These are phyloP conservation scores for Panicum hallii DNA, from an alignment of 202 grass and related monocot genomes.

Conservation along the genomic window DNA sequence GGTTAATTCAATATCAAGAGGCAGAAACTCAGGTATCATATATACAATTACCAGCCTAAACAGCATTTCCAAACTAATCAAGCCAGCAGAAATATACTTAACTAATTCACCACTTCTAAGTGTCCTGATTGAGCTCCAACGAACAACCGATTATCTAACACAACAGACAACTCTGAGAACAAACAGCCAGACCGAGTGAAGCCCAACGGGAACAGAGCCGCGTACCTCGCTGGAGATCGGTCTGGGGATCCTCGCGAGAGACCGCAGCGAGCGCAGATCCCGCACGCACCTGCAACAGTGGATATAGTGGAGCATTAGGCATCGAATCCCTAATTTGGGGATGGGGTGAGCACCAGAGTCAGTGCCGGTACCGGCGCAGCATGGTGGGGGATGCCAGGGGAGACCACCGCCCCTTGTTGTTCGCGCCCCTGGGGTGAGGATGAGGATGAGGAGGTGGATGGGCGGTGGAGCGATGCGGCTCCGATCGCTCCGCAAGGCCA, in stretches of 20 bases:
- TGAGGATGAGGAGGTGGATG: background rate
- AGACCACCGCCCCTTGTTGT: constrained; percentile 40
- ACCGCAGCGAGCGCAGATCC: constrained; percentile 65
- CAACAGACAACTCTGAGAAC: background rate
- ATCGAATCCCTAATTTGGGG: constrained; percentile 40
- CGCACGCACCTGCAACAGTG: constrained; percentile 64
- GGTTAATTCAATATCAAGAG: constrained; percentile 9
- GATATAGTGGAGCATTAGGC: constrained; percentile 36
- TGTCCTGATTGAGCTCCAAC: background rate
- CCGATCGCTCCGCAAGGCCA: constrained; percentile 22
- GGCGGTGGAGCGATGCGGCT: background rate
- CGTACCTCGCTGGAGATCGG: constrained; percentile 69
- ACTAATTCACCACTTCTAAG: constrained; percentile 5
- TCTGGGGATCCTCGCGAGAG: constrained; percentile 59
- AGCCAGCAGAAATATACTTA: constrained; percentile 23
- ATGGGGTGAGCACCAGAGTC: background rate
- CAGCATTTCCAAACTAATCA: constrained; percentile 43
- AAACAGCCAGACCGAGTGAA: background rate
- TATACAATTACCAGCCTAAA: background rate
- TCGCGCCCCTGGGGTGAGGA: constrained; percentile 20
- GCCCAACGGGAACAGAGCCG: constrained; percentile 7
- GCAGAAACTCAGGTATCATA: background rate
- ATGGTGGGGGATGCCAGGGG: constrained; percentile 42
- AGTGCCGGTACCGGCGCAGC: constrained; percentile 51
- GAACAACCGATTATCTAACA: background rate